Percentiles rank a stretch among this genome's conserved stretches.
Conservation (phyloP, 1,284 basidiomycete species). For the Puccinia triticina region DNA sequence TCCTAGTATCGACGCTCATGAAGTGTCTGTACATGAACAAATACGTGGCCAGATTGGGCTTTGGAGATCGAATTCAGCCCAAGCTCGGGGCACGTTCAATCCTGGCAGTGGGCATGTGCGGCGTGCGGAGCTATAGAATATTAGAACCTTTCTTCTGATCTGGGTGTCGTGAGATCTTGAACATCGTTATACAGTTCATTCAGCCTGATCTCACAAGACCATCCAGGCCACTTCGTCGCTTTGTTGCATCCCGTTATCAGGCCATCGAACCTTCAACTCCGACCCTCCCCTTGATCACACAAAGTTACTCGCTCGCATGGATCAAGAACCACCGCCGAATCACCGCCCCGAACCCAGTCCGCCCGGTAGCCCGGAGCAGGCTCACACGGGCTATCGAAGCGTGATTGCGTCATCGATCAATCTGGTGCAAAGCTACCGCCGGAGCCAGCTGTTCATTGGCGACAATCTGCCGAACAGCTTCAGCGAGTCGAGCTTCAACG, state of each 20-base stretch:
- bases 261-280: not conserved
- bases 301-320: not conserved
- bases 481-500: slow-evolving; percentile 33
- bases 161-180: slow-evolving; percentile 1
- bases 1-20: too few relatives aligned
- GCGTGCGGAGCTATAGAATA: slow-evolving; percentile 11
- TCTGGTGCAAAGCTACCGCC: slow-evolving; percentile 27
- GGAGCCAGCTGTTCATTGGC: slow-evolving; percentile 28
- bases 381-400: slow-evolving; percentile 20
- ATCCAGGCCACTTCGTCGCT: not conserved
- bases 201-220: too few relatives aligned
- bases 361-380: not conserved
- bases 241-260: not conserved
- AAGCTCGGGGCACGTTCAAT: not conserved
- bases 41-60: not conserved
- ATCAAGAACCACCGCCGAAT: not conserved
- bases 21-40: not conserved
- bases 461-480: slow-evolving; percentile 40
- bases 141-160: not conserved
- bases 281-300: not conserved
- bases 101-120: not conserved
- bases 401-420: slow-evolving; percentile 40
- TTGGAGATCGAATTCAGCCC: not conserved
- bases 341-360: not conserved
- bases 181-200: not conserved